Evolutionary conservation across 352 stramenopile genomes (phyloP).

Genomic region (Pythium biforme): DNA sequence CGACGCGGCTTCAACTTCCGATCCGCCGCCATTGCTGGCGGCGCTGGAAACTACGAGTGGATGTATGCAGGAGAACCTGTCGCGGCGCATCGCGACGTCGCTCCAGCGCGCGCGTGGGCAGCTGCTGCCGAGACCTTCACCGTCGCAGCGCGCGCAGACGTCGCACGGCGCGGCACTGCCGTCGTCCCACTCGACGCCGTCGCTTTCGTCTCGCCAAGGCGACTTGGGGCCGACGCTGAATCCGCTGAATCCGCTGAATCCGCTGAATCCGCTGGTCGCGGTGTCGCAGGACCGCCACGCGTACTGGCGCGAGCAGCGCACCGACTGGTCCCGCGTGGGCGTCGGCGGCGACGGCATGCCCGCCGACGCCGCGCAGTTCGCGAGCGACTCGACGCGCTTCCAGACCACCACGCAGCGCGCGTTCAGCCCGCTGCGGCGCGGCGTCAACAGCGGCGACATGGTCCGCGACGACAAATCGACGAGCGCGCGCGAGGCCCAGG

Average conservation of each 20-base stretch:
- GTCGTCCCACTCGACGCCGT: constrained; percentile 12
- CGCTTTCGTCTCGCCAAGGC: constrained; percentile 20
- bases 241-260: too few species aligned
- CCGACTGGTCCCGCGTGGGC: constrained; percentile 80
- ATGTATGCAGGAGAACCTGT: constrained; percentile 60
- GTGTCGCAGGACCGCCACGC: constrained; percentile 57
- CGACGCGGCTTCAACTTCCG: not conserved
- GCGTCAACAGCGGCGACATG: constrained; percentile 38
- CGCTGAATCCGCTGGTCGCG: constrained; percentile 26
- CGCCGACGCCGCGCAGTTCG: constrained; percentile 45
- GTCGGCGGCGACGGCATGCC: constrained; percentile 58
- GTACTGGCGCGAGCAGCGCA: constrained; percentile 52
- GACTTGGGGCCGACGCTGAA: constrained; percentile 22
- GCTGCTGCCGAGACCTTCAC: too few species aligned
- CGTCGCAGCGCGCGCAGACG: too few species aligned
- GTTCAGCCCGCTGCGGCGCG: constrained; percentile 54
- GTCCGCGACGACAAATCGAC: constrained; percentile 35
- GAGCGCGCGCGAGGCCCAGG: constrained; percentile 37
- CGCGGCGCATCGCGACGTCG: constrained; percentile 41
- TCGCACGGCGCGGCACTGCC: not conserved
- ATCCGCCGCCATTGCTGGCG: not conserved
- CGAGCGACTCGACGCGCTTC: constrained; percentile 47
- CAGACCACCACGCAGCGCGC: constrained; percentile 44
- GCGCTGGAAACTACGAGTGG: constrained; percentile 7
- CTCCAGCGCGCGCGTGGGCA: too few species aligned